Percentiles rank a stretch among this genome's conserved stretches.
Evolutionary conservation across 768 basidiomycete species (phyloP).

Genomic region (Hemileccinum impolitum): DNA sequence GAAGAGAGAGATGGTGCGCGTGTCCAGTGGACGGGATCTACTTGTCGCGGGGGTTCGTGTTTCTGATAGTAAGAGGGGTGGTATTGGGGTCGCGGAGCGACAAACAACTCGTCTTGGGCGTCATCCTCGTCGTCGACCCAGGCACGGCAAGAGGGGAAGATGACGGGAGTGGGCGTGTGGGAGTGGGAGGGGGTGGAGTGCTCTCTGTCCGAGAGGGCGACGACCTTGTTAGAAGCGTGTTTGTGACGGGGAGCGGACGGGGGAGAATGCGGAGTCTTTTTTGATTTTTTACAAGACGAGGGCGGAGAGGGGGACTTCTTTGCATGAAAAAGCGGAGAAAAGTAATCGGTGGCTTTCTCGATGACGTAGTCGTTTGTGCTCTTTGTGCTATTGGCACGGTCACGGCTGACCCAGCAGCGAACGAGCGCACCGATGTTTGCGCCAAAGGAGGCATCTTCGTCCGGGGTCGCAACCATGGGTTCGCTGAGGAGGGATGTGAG

Average conservation of each 20-base stretch:
- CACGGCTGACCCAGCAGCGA: slow-evolving; percentile 27
- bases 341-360: slow-evolving; percentile 33
- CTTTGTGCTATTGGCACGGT: slow-evolving; percentile 22
- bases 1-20: slow-evolving; percentile 19
- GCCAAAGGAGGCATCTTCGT: slow-evolving; percentile 43
- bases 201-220: slow-evolving; percentile 5
- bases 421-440: slow-evolving; percentile 44
- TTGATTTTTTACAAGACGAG: slow-evolving; percentile 18
- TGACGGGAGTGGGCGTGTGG: slow-evolving; percentile 30
- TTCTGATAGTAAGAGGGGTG: slow-evolving; percentile 15
- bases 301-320: slow-evolving; percentile 17
- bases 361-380: slow-evolving; percentile 27
- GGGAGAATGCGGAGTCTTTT: slow-evolving; percentile 15
- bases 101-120: slow-evolving; percentile 13
- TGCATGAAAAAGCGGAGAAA: slow-evolving; percentile 16
- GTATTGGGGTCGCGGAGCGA: slow-evolving; percentile 22
- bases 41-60: slow-evolving; percentile 3
- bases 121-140: slow-evolving; percentile 28
- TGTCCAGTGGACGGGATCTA: slow-evolving; percentile 12
- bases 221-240: slow-evolving; percentile 14
- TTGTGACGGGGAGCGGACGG: slow-evolving; percentile 12
- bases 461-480: slow-evolving; percentile 38
- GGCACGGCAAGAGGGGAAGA: slow-evolving; percentile 33
- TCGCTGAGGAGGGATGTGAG: slow-evolving; percentile 48
- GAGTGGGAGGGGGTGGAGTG: slow-evolving; percentile 21